Percentiles rank a stretch among this genome's conserved stretches.
Conservation (phyloP, 768 basidiomycete genomes). For the Trametes villosa region DNA sequence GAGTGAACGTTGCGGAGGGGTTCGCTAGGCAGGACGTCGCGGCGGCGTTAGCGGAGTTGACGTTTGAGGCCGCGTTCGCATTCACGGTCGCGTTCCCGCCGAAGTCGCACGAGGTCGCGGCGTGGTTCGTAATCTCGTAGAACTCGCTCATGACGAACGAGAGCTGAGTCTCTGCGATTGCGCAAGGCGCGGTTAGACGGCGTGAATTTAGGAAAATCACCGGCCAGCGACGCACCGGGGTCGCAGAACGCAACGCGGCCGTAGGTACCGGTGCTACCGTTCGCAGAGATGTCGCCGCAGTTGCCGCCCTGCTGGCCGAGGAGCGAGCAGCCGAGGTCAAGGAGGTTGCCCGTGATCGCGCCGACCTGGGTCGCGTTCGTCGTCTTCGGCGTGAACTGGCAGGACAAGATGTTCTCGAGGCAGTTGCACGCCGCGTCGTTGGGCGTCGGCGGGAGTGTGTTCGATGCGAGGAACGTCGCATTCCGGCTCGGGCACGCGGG, state of each 20-base stretch:
- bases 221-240: constrained; percentile 71
- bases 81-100: constrained; percentile 84
- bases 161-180: constrained; percentile 65
- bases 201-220: no score
- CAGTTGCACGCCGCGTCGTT: constrained; percentile 82
- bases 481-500: constrained; percentile 67
- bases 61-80: constrained; percentile 50
- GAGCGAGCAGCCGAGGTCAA: constrained; percentile 69
- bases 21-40: constrained; percentile 71
- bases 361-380: constrained; percentile 66
- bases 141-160: constrained; percentile 84
- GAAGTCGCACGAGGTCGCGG: constrained; percentile 74
- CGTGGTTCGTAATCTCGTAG: constrained; percentile 65
- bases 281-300: constrained; percentile 71
- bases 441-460: constrained; percentile 81
- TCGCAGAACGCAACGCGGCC: constrained; percentile 79
- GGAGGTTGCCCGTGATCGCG: constrained; percentile 59
- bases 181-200: background rate
- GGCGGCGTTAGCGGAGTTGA: constrained; percentile 54
- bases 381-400: constrained; percentile 69
- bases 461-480: constrained; percentile 64
- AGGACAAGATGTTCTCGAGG: constrained; percentile 67
- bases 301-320: constrained; percentile 62
- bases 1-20: constrained; percentile 65
- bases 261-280: constrained; percentile 77